A percentile compares a stretch with the other conserved stretches of the same genome.
Evolutionary conservation across 2,329 filamentous ascomycete species (phyloP).

Genomic region (Colletotrichum melonis): DNA sequence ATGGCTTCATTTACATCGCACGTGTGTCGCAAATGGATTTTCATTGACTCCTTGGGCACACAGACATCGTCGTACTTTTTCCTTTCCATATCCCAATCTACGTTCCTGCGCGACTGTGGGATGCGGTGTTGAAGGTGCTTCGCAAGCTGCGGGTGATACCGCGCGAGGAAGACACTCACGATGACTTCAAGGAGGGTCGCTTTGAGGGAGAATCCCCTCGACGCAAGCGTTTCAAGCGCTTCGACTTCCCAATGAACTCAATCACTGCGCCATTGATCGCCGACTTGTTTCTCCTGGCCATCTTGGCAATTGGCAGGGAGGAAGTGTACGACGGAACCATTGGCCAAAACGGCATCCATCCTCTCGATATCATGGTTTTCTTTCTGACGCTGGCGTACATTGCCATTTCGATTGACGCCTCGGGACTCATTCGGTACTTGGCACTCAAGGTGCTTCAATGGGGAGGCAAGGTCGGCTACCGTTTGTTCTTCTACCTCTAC

Average conservation of each 20-base stretch:
- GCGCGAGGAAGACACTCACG: neutral
- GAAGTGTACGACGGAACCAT: constrained; percentile 78
- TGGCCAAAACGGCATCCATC: constrained; percentile 73
- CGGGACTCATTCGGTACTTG: constrained; percentile 76
- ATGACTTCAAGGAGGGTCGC: neutral
- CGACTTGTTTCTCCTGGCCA: constrained; percentile 77
- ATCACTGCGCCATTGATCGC: constrained; percentile 77
- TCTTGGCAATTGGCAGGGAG: constrained; percentile 71
- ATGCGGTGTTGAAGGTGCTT: constrained; percentile 56
- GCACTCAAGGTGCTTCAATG: constrained; percentile 77
- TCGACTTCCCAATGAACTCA: constrained; percentile 75
- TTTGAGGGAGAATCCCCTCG: constrained; percentile 40
- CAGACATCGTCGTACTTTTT: constrained; percentile 77
- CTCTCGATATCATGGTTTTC: constrained; percentile 80
- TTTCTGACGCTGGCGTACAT: constrained; percentile 82
- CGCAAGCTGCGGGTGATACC: constrained; percentile 59
- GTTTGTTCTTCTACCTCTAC: constrained; percentile 79
- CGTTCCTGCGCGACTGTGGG: constrained; percentile 62
- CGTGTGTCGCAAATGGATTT: neutral
- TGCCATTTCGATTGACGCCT: constrained; percentile 81
- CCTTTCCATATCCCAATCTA: constrained; percentile 74
- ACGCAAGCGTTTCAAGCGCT: constrained; percentile 55
- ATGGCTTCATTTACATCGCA: neutral
- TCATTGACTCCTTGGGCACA: neutral
- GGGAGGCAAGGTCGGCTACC: constrained; percentile 74